Evolutionary conservation across 2,329 filamentous ascomycete species (phyloP), one percentile per base, ranked within the genome.

Genomic region (Aspergillus sp.): DNA sequence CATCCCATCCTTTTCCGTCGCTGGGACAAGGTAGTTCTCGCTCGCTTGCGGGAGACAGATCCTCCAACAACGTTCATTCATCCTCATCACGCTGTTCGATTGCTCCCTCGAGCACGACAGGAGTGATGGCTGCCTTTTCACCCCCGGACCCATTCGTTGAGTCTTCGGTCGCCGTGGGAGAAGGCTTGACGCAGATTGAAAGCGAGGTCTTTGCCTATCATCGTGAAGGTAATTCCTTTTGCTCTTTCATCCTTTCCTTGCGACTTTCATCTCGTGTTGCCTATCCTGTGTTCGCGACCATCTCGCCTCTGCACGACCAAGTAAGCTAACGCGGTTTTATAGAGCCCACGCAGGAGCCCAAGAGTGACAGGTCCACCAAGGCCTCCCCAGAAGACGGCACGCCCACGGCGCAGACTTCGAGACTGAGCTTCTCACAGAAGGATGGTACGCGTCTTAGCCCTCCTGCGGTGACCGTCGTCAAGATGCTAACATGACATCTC

Each of bases 331-430:
- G 19, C 10, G 19, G 5, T 22, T 22, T 10, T 22, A 22, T 22
- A 22, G 19, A 22, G 10, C 5, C 19, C 19, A 10, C 19, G 5
- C 19, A 22, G 19, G 19, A 22, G 19, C 19, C 19, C 10, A 22
- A 10, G 5, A 10, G 6, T 22, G 6, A 22, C 6, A 10, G 6
- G 19, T 22, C 19, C 5, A 6, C 19, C 19, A 22, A n/a, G 5
- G 19, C 10, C 19, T 22, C 19, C 19, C 10, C 19, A 22, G 19
- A 10, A 95, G 19, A 10, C 19, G n/a, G n/a, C n/a, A n/a, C n/a
- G n/a, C n/a, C n/a, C n/a, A n/a, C n/a, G n/a, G n/a, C n/a, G n/a
- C n/a, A n/a, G n/a, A n/a, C n/a, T n/a, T n/a, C n/a, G n/a, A n/a
- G n/a, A n/a, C n/a, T n/a, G n/a, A n/a, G n/a, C n/a, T n/a, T n/a